phyloP scores from a whole-genome alignment of 805 yeast genomes.

The Zygotorulaspora danielsina region DNA sequence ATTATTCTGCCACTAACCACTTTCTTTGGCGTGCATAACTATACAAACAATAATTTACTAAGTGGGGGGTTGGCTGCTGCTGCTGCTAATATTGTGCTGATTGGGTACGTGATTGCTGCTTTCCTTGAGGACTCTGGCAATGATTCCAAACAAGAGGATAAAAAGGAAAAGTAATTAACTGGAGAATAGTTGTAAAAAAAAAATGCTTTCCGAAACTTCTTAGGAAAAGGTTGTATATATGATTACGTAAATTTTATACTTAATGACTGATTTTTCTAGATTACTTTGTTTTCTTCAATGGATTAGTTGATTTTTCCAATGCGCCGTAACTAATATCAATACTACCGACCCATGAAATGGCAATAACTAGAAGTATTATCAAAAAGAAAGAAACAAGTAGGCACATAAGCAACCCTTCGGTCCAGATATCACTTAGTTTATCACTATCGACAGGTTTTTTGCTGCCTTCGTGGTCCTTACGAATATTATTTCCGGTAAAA shows the following conservation, averaged over 20 bases:
- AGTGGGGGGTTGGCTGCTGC: constrained; percentile 81
- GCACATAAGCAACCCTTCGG: constrained; percentile 69
- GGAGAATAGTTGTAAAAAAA: not conserved
- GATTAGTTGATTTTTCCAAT: constrained; percentile 53
- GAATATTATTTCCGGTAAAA: not conserved
- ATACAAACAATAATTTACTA: constrained; percentile 47
- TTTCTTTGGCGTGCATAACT: constrained; percentile 53
- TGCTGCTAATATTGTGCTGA: constrained; percentile 67
- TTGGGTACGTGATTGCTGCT: constrained; percentile 70
- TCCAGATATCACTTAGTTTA: constrained; percentile 33
- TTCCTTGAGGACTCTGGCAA: constrained; percentile 57
- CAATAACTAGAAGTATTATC: constrained; percentile 51
- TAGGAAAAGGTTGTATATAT: constrained; percentile 5
- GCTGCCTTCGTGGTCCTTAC: constrained; percentile 2
- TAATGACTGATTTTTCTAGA: constrained; percentile 1
- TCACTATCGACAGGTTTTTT: constrained; percentile 18
- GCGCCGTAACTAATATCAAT: constrained; percentile 77
- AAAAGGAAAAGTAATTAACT: constrained; percentile 32
- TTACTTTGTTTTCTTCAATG: constrained; percentile 33
- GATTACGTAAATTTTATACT: constrained; percentile 10
- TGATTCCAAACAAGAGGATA: constrained; percentile 35
- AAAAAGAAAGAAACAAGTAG: constrained; percentile 61
- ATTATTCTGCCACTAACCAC: constrained; percentile 59
- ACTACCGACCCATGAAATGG: constrained; percentile 66
- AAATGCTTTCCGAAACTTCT: not conserved